Conservation (phyloP, 768 basidiomycete genomes). For the Podaxis sp. region DNA sequence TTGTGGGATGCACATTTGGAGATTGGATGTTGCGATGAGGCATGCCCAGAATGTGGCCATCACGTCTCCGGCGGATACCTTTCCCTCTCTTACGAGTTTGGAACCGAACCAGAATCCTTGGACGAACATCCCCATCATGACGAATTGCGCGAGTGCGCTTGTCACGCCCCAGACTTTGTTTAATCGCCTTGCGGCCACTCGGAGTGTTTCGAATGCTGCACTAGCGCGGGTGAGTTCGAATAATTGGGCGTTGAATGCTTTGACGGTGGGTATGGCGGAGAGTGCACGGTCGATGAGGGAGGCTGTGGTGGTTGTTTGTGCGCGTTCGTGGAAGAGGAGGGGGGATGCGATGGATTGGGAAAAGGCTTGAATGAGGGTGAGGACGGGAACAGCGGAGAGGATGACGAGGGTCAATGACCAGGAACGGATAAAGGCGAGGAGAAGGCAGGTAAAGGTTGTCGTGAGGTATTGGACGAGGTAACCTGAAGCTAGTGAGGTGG, state of each 20-base stretch:
- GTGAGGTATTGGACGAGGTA: conserved; percentile 78
- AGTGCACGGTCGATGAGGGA: conserved; percentile 79
- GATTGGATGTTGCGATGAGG: conserved; percentile 82
- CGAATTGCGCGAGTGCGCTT: conserved; percentile 70
- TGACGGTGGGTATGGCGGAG: conserved; percentile 83
- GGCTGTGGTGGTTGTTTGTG: conserved; percentile 67
- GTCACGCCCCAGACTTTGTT: conserved; percentile 77
- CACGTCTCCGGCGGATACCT: conserved; percentile 69
- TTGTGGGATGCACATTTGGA: conserved; percentile 86
- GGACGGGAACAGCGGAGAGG: conserved; percentile 82
- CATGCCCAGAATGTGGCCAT: conserved; percentile 99
- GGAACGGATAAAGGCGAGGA: conserved; percentile 79
- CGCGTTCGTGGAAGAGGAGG: conserved; percentile 65
- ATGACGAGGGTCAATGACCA: conserved; percentile 89
- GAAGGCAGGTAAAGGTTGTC: conserved; percentile 75
- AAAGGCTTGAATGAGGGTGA: conserved; percentile 72
- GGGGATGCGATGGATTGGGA: conserved; percentile 73
- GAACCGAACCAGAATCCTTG: conserved; percentile 97
- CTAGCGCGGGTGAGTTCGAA: conserved; percentile 47
- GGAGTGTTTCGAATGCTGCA: conserved; percentile 43
- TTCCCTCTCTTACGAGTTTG: conserved; percentile 80
- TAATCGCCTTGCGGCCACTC: conserved; percentile 49
- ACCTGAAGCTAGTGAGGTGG: conserved; percentile 78
- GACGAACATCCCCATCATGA: conserved; percentile 91
- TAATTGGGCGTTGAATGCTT: conserved; percentile 81